These are phyloP conservation scores for Areca catechu DNA, from an alignment of 176 grass and related monocot species.

Conservation along the genomic window DNA sequence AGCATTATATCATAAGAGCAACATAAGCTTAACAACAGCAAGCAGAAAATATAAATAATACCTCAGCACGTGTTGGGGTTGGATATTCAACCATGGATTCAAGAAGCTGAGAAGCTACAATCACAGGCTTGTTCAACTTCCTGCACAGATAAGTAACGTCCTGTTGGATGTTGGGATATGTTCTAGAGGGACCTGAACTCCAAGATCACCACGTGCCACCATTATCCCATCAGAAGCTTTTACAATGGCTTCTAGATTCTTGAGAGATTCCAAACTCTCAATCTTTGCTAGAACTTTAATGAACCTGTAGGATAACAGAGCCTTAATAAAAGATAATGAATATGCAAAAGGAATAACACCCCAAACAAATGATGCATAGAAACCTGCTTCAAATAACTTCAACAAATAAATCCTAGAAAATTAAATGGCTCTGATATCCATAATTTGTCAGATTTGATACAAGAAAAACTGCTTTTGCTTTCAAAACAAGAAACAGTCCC, in stretches of 20 bases:
- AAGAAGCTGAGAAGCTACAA: constrained; percentile 77
- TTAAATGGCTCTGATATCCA: no score
- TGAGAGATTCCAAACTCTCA: constrained; percentile 51
- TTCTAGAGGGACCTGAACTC: constrained; percentile 67
- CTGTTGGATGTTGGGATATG: constrained; percentile 62
- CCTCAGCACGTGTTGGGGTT: constrained; percentile 62
- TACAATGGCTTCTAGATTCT: constrained; percentile 53
- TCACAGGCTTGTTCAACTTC: constrained; percentile 51
- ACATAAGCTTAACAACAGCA: no score
- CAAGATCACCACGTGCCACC: constrained; percentile 71
- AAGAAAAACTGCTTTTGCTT: no score
- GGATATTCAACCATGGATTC: constrained; percentile 80
- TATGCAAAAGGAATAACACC: no score
- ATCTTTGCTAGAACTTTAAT: constrained; percentile 61
- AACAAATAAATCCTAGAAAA: no score
- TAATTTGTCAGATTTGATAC: no score
- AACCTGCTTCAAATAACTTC: no score
- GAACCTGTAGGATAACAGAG: constrained; percentile 14
- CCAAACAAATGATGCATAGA: no score
- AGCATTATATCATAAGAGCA: no score
- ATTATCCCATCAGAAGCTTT: constrained; percentile 60
- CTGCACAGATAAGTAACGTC: constrained; percentile 42
- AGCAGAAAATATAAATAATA: background rate
- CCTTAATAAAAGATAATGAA: background rate
- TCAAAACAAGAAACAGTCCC: no score